These are phyloP conservation scores for Neoscytalidium dimidiatum DNA, from an alignment of 2,329 filamentous ascomycete genomes.

Conservation along the genomic window DNA sequence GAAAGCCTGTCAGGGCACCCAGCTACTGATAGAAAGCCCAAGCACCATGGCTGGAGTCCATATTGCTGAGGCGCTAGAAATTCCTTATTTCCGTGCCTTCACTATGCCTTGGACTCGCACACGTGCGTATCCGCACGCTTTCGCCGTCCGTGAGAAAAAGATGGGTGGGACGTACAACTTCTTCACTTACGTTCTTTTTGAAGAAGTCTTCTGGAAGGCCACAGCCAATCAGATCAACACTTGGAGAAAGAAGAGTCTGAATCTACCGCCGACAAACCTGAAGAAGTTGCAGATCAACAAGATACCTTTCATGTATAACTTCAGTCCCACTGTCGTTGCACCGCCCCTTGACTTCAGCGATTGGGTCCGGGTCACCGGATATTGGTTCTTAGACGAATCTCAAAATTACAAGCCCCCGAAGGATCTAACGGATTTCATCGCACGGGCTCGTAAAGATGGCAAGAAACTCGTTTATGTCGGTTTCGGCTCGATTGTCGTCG, in stretches of 20 bases:
- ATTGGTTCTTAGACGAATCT: slow-evolving; percentile 91
- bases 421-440: slow-evolving; percentile 79
- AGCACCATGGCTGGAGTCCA: slow-evolving; percentile 98
- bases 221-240: slow-evolving; percentile 89
- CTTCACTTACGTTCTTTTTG: slow-evolving; percentile 93
- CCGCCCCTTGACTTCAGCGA: slow-evolving; percentile 94
- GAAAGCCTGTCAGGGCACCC: slow-evolving; percentile 79
- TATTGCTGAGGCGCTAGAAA: slow-evolving; percentile 87
- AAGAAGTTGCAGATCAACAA: slow-evolving; percentile 95
- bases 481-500: slow-evolving; percentile 94
- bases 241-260: slow-evolving; percentile 82
- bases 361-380: slow-evolving; percentile 96
- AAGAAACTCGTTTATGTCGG: slow-evolving; percentile 97
- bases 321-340: slow-evolving; percentile 89
- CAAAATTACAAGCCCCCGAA: slow-evolving; percentile 70
- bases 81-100: slow-evolving; percentile 96
- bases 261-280: slow-evolving; percentile 76
- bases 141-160: slow-evolving; percentile 88
- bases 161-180: slow-evolving; percentile 96
- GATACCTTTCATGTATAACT: slow-evolving; percentile 98
- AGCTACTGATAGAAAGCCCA: slow-evolving; percentile 91
- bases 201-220: slow-evolving; percentile 94
- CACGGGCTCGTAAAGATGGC: slow-evolving; percentile 68
- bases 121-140: slow-evolving; percentile 92
- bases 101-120: slow-evolving; percentile 99